These are phyloP conservation scores for Micromonas commoda DNA, from an alignment of 139 green algal species.

Conservation along the genomic window DNA sequence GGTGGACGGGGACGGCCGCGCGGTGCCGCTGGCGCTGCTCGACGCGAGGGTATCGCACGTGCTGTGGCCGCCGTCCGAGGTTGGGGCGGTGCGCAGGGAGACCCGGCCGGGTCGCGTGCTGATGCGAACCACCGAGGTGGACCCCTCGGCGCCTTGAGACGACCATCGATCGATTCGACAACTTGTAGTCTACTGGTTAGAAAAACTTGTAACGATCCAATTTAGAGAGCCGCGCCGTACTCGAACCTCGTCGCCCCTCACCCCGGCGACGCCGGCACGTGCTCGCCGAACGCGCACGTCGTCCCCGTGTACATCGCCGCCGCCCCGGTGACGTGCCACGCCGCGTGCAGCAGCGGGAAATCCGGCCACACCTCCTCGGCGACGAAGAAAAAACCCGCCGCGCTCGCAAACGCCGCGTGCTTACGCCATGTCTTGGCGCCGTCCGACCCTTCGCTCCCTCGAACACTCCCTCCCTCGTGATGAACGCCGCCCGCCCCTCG, in stretches of 20 bases:
- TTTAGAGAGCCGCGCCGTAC: no score
- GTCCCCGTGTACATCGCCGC: not conserved
- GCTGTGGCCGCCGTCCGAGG: not conserved
- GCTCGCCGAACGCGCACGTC: no score
- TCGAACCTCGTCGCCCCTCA: no score
- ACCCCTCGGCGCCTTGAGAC: no score
- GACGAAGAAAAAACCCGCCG: not conserved
- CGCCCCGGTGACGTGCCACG: not conserved
- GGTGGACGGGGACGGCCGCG: not conserved
- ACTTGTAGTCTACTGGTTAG: no score
- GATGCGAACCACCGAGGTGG: not conserved
- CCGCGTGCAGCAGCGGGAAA: not conserved
- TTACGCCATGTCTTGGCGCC: no score
- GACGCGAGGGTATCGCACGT: not conserved
- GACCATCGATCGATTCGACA: no score
- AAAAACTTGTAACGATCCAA: no score
- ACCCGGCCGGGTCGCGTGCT: not conserved
- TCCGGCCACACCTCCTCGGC: not conserved
- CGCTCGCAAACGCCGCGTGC: not conserved
- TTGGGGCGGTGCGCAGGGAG: not conserved
- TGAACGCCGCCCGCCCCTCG: not conserved
- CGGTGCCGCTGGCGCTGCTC: not conserved
- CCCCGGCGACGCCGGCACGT: no score
- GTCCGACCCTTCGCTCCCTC: no score
- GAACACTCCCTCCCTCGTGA: not conserved